A percentile compares a stretch with the other conserved stretches of the same genome.
Evolutionary conservation across 2,329 filamentous ascomycete species (phyloP).

Genomic region (Beauveria brongniartii): DNA sequence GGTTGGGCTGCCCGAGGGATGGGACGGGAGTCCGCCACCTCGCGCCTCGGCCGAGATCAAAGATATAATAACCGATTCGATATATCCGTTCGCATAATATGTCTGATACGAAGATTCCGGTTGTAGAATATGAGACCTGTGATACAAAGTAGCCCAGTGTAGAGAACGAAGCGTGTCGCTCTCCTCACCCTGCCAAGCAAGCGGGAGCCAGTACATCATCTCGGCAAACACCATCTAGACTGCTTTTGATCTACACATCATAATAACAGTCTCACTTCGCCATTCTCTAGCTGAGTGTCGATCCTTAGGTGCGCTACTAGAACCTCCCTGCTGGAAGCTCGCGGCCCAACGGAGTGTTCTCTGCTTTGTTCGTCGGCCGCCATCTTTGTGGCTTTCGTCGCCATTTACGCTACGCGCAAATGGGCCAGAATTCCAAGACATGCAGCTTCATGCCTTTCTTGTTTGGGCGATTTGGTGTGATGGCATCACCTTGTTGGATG

Average conservation of each 20-base stretch:
- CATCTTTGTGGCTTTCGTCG: constrained; percentile 8
- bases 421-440: constrained; percentile 1
- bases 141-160: no score
- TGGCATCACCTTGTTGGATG: neutral
- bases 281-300: neutral
- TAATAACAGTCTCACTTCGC: constrained; percentile 1
- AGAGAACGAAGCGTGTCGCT: neutral
- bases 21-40: neutral
- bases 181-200: neutral
- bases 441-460: neutral
- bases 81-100: no score
- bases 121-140: neutral
- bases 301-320: neutral
- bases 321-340: neutral
- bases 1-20: neutral
- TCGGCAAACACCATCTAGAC: neutral
- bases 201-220: neutral
- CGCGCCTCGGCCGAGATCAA: neutral
- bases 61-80: neutral
- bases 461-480: neutral
- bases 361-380: neutral
- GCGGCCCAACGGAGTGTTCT: neutral
- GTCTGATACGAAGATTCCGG: neutral
- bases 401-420: constrained; percentile 3
- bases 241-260: neutral